Percentiles rank a stretch among this genome's conserved stretches.
Conservation (phyloP, 2,329 filamentous ascomycete genomes). For the Calonectria fujianensis region DNA sequence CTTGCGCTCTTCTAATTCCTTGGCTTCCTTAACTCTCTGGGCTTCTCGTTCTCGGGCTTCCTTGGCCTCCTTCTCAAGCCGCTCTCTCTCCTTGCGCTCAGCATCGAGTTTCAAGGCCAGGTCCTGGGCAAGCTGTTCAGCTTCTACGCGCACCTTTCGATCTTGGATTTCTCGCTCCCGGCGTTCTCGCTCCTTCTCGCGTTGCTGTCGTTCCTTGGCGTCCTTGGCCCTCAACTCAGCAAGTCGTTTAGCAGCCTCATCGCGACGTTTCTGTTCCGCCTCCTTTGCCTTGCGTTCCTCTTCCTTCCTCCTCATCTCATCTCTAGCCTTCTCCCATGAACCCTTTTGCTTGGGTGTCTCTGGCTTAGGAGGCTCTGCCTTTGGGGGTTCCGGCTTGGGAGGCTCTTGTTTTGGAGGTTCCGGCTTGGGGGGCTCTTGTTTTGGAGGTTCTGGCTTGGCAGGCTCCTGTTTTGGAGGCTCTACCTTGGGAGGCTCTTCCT, state of each 20-base stretch:
- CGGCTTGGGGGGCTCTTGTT: background rate
- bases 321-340: conserved; percentile 81
- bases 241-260: conserved; percentile 72
- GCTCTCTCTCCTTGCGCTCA: conserved; percentile 64
- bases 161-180: conserved; percentile 60
- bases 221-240: conserved; percentile 75
- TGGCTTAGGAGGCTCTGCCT: conserved; percentile 53
- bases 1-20: conserved; percentile 54
- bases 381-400: conserved; percentile 33
- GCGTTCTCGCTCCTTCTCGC: conserved; percentile 62
- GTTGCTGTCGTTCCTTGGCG: conserved; percentile 66
- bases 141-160: conserved; percentile 54
- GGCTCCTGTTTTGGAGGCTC: background rate
- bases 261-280: conserved; percentile 76
- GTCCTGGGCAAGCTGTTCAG: conserved; percentile 55
- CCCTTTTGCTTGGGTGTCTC: conserved; percentile 64
- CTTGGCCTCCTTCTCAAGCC: conserved; percentile 66
- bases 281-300: conserved; percentile 78
- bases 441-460: background rate
- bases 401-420: background rate
- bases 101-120: conserved; percentile 61
- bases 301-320: conserved; percentile 78
- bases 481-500: background rate
- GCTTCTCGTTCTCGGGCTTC: conserved; percentile 59
- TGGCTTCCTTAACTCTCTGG: conserved; percentile 54